phyloP scores from a whole-genome alignment of 805 yeast species.

The Candida odintsovae region DNA sequence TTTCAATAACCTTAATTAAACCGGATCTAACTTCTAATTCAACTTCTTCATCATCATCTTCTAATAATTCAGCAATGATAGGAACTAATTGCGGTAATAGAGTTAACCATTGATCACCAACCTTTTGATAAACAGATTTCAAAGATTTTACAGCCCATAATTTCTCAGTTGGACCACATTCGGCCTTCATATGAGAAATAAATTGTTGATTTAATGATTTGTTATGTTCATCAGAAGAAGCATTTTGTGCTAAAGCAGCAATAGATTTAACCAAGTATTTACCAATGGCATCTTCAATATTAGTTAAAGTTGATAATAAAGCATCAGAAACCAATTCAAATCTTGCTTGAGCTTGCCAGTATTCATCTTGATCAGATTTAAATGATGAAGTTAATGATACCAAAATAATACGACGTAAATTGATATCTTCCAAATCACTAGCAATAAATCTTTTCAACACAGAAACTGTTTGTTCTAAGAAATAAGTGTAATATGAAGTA shows the following conservation, averaged over 20 bases:
- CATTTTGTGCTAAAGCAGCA: slow-evolving; percentile 65
- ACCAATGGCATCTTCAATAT: slow-evolving; percentile 70
- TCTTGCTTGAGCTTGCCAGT: slow-evolving; percentile 86
- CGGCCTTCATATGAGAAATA: slow-evolving; percentile 62
- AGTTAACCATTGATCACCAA: slow-evolving; percentile 92
- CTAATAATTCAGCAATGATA: slow-evolving; percentile 87
- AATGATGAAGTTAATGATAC: slow-evolving; percentile 75
- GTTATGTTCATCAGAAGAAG: slow-evolving; percentile 69
- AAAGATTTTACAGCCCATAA: slow-evolving; percentile 77
- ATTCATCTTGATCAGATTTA: slow-evolving; percentile 87
- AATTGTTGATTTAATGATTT: slow-evolving; percentile 63
- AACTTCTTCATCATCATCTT: slow-evolving; percentile 91
- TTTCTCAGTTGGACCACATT: slow-evolving; percentile 52
- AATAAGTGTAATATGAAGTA: slow-evolving; percentile 81
- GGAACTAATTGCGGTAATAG: slow-evolving; percentile 94
- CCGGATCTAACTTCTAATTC: slow-evolving; percentile 89
- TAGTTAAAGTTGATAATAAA: slow-evolving; percentile 58
- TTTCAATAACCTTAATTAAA: slow-evolving; percentile 84
- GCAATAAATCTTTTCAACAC: slow-evolving; percentile 46
- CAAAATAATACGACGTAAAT: slow-evolving; percentile 67
- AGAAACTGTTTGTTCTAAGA: slow-evolving; percentile 64
- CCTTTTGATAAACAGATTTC: slow-evolving; percentile 78
- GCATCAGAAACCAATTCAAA: slow-evolving; percentile 65
- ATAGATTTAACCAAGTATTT: slow-evolving; percentile 76
- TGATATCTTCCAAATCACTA: slow-evolving; percentile 39